Percentiles rank a stretch among this genome's conserved stretches.
Conservation (phyloP, 73 alveolate genomes). For the Symbiodinium pilosum region DNA sequence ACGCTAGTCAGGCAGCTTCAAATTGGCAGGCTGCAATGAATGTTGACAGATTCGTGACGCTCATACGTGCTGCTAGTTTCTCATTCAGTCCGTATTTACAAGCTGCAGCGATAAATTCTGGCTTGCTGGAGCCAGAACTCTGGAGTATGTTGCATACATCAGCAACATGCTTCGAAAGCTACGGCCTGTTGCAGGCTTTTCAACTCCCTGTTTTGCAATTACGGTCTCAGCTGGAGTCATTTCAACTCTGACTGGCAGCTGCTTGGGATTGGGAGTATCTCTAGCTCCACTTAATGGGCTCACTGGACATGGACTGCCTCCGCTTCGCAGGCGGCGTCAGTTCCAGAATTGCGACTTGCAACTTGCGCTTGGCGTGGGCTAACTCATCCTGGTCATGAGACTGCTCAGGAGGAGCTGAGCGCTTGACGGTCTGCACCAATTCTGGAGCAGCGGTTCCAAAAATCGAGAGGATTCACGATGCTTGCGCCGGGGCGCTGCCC, state of each 20-base stretch:
- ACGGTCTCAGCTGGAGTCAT: background rate
- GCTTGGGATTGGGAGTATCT: background rate
- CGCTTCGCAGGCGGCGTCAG: background rate
- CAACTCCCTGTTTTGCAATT: background rate
- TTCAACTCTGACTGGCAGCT: background rate
- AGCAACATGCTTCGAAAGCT: background rate
- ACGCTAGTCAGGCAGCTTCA: constrained; percentile 4
- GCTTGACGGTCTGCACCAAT: background rate
- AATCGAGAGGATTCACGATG: background rate
- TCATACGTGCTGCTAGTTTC: background rate
- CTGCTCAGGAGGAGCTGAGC: background rate
- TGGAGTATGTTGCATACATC: background rate
- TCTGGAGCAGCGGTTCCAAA: background rate
- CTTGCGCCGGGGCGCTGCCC: background rate
- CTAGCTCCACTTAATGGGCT: background rate
- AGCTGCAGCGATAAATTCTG: background rate
- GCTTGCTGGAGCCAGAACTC: background rate
- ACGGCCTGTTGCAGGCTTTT: background rate
- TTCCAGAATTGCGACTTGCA: background rate
- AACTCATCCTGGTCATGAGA: background rate
- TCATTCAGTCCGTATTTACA: background rate
- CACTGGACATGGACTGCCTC: background rate
- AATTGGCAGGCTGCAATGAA: background rate
- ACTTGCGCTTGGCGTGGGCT: background rate
- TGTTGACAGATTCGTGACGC: background rate